Conservation (phyloP, 768 basidiomycete genomes). For the Clitopilus passeckerianus region DNA sequence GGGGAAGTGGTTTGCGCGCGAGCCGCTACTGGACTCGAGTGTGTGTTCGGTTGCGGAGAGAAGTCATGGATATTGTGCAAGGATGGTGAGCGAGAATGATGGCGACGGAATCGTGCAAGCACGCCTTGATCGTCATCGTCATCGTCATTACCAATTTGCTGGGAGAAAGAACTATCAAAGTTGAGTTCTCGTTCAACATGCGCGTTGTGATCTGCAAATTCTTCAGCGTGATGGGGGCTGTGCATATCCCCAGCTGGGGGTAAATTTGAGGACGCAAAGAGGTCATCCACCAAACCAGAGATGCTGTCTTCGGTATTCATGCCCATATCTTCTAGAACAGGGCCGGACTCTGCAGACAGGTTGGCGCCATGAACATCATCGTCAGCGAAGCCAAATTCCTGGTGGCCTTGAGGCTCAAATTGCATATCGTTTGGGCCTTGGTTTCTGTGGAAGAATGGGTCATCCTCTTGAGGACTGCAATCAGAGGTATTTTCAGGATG, state of each 20-base stretch:
- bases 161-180: background rate
- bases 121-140: background rate
- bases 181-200: background rate
- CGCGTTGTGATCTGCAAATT: background rate
- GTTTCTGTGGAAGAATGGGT: constrained; percentile 31
- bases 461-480: constrained; percentile 32
- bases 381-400: constrained; percentile 15
- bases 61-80: background rate
- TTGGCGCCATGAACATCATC: constrained; percentile 41
- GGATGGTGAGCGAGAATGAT: background rate
- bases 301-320: constrained; percentile 55
- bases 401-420: constrained; percentile 10
- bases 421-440: constrained; percentile 24
- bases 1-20: background rate
- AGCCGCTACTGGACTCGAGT: background rate
- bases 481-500: constrained; percentile 19
- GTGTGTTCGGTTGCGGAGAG: background rate
- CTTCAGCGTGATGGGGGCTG: background rate
- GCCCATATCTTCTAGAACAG: constrained; percentile 25
- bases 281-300: constrained; percentile 67
- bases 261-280: constrained; percentile 41
- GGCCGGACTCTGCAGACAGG: constrained; percentile 33
- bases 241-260: background rate
- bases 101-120: background rate
- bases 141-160: background rate